Conservation (phyloP, 345 rosid species). For the Corchorus capsularis region DNA sequence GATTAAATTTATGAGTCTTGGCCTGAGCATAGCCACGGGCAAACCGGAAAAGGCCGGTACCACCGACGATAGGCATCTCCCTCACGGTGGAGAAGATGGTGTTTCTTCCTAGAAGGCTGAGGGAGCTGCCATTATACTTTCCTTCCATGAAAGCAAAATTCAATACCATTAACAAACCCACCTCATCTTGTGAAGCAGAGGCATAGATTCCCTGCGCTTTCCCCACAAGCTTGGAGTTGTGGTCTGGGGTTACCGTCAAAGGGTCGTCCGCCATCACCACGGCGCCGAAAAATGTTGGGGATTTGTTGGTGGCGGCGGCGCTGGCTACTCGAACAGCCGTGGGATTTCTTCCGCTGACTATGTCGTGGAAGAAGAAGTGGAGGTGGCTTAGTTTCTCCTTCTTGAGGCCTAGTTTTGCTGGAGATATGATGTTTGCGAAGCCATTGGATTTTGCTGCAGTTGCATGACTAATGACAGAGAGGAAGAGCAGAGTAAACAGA, state of each 20-base stretch:
- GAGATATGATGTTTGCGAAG: constrained; percentile 28
- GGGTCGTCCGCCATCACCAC: constrained; percentile 50
- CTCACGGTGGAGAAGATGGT: constrained; percentile 33
- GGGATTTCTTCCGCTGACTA: constrained; percentile 37
- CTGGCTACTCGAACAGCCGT: constrained; percentile 39
- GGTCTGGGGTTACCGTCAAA: constrained; percentile 39
- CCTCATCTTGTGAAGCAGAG: constrained; percentile 37
- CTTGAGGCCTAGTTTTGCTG: constrained; percentile 36
- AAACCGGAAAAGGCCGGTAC: constrained; percentile 62
- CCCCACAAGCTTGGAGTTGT: constrained; percentile 49
- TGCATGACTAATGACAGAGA: neutral
- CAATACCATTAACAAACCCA: constrained; percentile 46
- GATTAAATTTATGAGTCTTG: constrained; percentile 28
- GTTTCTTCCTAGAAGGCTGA: constrained; percentile 53
- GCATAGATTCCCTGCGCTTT: constrained; percentile 59
- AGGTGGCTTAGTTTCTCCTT: constrained; percentile 50
- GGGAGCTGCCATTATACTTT: constrained; percentile 54
- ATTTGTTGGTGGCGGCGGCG: constrained; percentile 35
- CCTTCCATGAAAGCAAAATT: constrained; percentile 54
- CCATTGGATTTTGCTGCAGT: constrained; percentile 12
- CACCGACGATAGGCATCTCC: constrained; percentile 65
- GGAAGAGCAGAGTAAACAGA: neutral
- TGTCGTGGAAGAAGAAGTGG: constrained; percentile 59
- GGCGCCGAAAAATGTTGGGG: constrained; percentile 37
- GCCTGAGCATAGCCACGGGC: constrained; percentile 59